A percentile compares a stretch with the other conserved stretches of the same genome.
phyloP scores from a whole-genome alignment of 208 protist species.

The Leishmania mexicana region DNA sequence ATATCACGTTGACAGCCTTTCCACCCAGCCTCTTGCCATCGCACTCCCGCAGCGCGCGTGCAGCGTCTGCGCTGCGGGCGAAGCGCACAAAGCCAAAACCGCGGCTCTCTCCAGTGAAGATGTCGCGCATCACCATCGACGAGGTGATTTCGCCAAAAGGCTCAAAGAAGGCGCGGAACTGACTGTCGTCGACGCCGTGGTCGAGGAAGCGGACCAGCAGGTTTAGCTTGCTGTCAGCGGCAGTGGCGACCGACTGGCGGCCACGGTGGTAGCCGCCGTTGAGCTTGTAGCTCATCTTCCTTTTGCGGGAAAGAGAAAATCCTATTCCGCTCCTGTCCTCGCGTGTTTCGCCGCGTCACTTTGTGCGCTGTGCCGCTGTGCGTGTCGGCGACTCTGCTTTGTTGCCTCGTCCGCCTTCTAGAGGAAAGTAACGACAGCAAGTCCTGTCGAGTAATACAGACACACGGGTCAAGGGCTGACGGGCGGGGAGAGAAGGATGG shows the following conservation, averaged over 20 bases:
- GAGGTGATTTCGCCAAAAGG: conserved; percentile 40
- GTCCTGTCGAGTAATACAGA: background rate
- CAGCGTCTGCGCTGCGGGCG: conserved; percentile 18
- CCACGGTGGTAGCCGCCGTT: background rate
- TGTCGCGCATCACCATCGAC: conserved; percentile 57
- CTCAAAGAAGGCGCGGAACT: conserved; percentile 33
- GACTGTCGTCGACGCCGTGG: conserved; percentile 37
- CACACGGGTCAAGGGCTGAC: background rate
- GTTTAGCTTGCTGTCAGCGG: conserved; percentile 26
- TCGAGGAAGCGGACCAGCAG: conserved; percentile 45
- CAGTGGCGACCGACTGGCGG: background rate
- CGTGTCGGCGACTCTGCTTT: background rate
- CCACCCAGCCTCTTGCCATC: conserved; percentile 14
- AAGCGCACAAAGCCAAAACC: conserved; percentile 53
- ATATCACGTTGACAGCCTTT: conserved; percentile 33
- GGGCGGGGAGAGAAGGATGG: background rate
- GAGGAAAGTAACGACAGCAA: background rate
- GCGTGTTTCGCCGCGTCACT: background rate
- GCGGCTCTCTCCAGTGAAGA: conserved; percentile 44
- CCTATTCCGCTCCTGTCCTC: background rate
- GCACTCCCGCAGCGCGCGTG: conserved; percentile 18
- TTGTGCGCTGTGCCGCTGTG: background rate
- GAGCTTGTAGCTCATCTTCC: conserved; percentile 3
- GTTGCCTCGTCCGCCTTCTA: background rate
- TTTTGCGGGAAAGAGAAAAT: background rate